Evolutionary conservation across 176 grass and related monocot genomes (phyloP), one percentile per base, ranked within the genome.

Genomic region (Calamus simplicifolius): DNA sequence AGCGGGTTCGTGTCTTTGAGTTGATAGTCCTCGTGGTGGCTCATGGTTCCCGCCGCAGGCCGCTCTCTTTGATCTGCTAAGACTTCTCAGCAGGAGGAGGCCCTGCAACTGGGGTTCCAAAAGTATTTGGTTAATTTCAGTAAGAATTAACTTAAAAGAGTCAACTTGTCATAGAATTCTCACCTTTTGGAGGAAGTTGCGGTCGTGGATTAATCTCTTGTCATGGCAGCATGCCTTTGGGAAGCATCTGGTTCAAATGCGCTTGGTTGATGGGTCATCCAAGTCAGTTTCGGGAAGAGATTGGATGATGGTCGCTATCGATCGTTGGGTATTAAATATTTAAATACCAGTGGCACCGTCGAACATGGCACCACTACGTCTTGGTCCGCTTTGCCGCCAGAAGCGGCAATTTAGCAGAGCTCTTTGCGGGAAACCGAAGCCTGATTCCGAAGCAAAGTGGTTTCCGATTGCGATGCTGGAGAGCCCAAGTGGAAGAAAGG

Each of bases 1-100:
- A 96, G 61, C 0, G 91, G 86, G 74, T 90, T 87, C 26, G 91
- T 79, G 74, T 87, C 86, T 80, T 90, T 90, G 56, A 96, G 70
- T 82, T 80, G 83, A 69, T 79, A 90, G 64, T 96, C 86, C 76
- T 90, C 83, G 63, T 82, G 83, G 86, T 90, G 82, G 43, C 59
- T 81, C 79, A 81, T 81, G 16, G 30, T 19, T 6, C 19, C 57
- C 64, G 27, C 30, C 53, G 0, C 35, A 12, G 35, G 35, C 10
- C 7, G 35, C 35, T 43, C 35, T 43, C 35, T 43, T 43, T 12
- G 35, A 43, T 43, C 12, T 43, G 7, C 35, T 12, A 10, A 1
- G 1, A 2, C 35, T 43, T 43, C 35, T 13, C 35, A 10, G 1
- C 35, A 43, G 35, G 21, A 23, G 0, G 21, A 12, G 5, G 6